Evolutionary conservation across 768 basidiomycete species (phyloP).

Genomic region (Holtermannia corniformis): DNA sequence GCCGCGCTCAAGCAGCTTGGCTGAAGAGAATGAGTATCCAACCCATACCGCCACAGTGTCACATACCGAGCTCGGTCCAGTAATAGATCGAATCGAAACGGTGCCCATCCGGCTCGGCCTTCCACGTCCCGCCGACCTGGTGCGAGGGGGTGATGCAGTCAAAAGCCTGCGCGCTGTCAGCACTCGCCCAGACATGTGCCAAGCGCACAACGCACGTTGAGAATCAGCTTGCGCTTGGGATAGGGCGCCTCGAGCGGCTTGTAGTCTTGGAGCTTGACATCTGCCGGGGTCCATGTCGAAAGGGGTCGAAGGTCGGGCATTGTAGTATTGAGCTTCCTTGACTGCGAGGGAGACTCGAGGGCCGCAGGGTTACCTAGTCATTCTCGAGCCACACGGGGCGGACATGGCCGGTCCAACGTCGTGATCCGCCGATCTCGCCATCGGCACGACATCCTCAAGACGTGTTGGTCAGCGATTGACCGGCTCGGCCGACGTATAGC

Average conservation of each 20-base stretch:
- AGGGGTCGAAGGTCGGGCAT: too few species aligned
- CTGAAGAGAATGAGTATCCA: neutral
- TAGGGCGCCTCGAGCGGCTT: neutral
- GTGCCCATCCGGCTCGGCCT: neutral
- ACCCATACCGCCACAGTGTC: neutral
- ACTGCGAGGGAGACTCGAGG: too few species aligned
- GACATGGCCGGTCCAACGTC: too few species aligned
- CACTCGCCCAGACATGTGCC: too few species aligned
- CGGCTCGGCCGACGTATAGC: too few species aligned
- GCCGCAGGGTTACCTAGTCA: too few species aligned
- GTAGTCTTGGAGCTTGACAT: neutral
- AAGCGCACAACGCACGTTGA: neutral
- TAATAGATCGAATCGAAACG: constrained; percentile 1
- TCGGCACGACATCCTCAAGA: too few species aligned
- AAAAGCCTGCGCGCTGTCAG: neutral
- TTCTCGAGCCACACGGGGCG: too few species aligned
- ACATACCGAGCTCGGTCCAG: constrained; percentile 3
- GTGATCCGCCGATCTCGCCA: too few species aligned
- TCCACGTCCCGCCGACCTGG: neutral
- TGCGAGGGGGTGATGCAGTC: neutral
- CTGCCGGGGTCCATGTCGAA: neutral
- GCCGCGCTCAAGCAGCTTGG: constrained; percentile 1
- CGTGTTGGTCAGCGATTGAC: too few species aligned
- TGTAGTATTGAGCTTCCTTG: too few species aligned
- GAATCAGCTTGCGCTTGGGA: neutral